A percentile compares a stretch with the other conserved stretches of the same genome.
These are phyloP conservation scores for Dittrichia graveolens DNA, from an alignment of 129 eudicot genomes.

Conservation along the genomic window DNA sequence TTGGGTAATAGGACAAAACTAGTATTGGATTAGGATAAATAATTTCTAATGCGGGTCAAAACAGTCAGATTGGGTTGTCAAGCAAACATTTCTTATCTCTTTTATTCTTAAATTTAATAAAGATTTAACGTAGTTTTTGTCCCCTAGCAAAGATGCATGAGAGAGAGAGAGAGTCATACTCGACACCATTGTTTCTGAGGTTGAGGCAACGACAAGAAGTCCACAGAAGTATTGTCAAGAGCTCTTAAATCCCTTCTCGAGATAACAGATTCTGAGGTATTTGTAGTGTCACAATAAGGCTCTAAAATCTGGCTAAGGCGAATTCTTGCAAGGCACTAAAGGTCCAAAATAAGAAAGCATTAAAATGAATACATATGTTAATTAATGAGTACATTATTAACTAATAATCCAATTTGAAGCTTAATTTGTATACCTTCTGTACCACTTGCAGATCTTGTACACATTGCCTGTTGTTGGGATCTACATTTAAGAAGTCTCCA, in stretches of 20 bases:
- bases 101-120: no score
- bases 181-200: slow-evolving; percentile 20
- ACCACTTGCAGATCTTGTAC: slow-evolving; percentile 22
- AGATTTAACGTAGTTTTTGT: no score
- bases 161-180: slow-evolving; percentile 21
- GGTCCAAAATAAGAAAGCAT: background rate
- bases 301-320: slow-evolving; percentile 15
- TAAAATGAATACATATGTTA: background rate
- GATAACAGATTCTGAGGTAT: background rate
- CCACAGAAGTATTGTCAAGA: slow-evolving; percentile 1
- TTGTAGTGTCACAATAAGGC: slow-evolving; percentile 21
- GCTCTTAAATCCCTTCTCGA: background rate
- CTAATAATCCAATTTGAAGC: background rate
- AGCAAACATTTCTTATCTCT: no score
- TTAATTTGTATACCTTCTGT: slow-evolving; percentile 18
- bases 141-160: no score
- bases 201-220: slow-evolving; percentile 12
- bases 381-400: background rate
- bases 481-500: slow-evolving; percentile 31
- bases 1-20: no score
- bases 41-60: no score
- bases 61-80: no score
- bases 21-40: no score
- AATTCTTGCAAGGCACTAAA: slow-evolving; percentile 31
- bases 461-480: slow-evolving; percentile 31